Conservation (phyloP, 164 flowering plant genomes). For the Akebia trifoliata region DNA sequence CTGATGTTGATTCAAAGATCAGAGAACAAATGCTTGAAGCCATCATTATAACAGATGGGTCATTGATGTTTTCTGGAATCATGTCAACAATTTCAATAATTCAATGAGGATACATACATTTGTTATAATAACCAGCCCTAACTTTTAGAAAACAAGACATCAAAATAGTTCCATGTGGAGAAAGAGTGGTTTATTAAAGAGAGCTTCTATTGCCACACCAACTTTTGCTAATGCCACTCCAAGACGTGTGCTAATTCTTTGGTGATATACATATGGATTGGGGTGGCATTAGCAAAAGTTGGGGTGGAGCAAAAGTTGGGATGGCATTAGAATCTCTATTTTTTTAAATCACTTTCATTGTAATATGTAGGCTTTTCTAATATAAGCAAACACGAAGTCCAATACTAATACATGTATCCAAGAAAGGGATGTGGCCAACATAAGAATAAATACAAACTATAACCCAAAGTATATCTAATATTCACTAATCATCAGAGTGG, state of each 20-base stretch:
- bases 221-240: too few relatives aligned
- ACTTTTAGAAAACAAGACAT: not conserved
- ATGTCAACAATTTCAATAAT: slow-evolving; percentile 7
- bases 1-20: slow-evolving; percentile 68
- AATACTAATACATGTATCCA: not conserved
- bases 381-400: not conserved
- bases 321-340: too few relatives aligned
- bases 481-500: not conserved
- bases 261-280: too few relatives aligned
- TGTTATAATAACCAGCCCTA: not conserved
- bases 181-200: too few relatives aligned
- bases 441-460: too few relatives aligned
- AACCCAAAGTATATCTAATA: not conserved
- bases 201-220: too few relatives aligned
- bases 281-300: too few relatives aligned
- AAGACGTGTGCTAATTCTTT: too few relatives aligned
- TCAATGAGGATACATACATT: not conserved
- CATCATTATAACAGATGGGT: slow-evolving; percentile 63
- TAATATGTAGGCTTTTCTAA: not conserved
- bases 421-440: too few relatives aligned
- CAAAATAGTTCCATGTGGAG: not conserved
- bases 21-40: slow-evolving; percentile 75
- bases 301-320: too few relatives aligned
- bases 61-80: slow-evolving; percentile 38
- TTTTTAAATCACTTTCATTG: too few relatives aligned